A percentile compares a stretch with the other conserved stretches of the same genome.
These are phyloP conservation scores for Coffea humblotiana DNA, from an alignment of 305 asterid genomes.

Conservation along the genomic window DNA sequence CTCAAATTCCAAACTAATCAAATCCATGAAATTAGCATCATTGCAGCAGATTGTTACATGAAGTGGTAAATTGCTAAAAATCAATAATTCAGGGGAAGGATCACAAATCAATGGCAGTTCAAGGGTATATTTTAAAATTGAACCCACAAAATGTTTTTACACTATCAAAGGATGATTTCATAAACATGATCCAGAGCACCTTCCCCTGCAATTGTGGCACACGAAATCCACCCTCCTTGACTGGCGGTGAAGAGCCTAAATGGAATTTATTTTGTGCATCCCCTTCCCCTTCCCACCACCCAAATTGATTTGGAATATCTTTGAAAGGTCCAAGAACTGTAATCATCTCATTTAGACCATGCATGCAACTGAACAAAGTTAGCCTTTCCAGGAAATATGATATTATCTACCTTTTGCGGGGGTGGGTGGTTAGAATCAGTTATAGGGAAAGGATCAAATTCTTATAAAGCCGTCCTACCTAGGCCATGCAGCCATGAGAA, in stretches of 20 bases:
- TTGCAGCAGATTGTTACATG: background rate
- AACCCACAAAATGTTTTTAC: too few species aligned
- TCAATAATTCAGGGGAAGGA: too few species aligned
- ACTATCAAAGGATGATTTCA: too few species aligned
- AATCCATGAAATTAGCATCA: too few species aligned
- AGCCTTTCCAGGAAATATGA: background rate
- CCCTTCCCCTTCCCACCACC: too few species aligned
- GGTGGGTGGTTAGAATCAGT: background rate
- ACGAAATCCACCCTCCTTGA: background rate
- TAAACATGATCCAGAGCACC: background rate
- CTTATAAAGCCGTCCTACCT: background rate
- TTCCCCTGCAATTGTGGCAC: background rate
- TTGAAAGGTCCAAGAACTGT: background rate
- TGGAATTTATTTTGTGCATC: background rate
- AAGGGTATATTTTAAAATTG: background rate
- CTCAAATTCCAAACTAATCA: too few species aligned
- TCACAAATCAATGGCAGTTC: background rate
- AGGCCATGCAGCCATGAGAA: background rate
- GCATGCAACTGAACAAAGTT: background rate
- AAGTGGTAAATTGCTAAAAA: too few species aligned
- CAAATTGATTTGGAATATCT: background rate
- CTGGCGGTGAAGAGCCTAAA: background rate
- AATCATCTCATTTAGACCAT: background rate
- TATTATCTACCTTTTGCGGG: background rate
- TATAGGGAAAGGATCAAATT: background rate